Conservation (phyloP, 257 asterid species). For the Solanum chaucha region DNA sequence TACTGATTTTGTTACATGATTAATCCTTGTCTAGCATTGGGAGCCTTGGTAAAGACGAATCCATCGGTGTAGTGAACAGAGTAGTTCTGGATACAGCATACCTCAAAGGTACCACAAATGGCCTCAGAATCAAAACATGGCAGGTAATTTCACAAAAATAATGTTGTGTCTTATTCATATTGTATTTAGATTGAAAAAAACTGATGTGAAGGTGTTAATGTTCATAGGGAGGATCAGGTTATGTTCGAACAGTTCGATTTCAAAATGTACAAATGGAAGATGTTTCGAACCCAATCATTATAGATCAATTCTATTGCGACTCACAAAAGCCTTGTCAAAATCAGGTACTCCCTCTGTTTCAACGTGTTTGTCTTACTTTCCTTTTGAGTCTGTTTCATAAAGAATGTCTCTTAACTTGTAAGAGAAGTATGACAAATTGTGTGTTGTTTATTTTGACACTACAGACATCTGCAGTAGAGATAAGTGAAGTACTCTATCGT, state of each 20-base stretch:
- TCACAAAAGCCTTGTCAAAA: conserved; percentile 64
- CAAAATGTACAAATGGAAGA: conserved; percentile 75
- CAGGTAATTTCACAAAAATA: conserved; percentile 33
- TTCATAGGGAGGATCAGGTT: conserved; percentile 77
- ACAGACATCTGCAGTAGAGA: conserved; percentile 69
- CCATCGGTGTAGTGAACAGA: conserved; percentile 59
- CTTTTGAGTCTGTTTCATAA: neutral
- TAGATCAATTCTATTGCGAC: conserved; percentile 94
- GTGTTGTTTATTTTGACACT: neutral
- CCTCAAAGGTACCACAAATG: conserved; percentile 57
- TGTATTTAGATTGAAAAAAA: neutral
- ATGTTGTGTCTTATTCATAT: neutral
- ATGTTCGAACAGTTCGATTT: conserved; percentile 49
- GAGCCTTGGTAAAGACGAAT: conserved; percentile 86
- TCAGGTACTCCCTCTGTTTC: conserved; percentile 32
- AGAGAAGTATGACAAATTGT: neutral
- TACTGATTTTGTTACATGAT: neutral
- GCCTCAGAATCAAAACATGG: conserved; percentile 93
- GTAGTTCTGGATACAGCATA: conserved; percentile 59
- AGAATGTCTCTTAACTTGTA: too few relatives aligned
- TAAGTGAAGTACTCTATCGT: conserved; percentile 46
- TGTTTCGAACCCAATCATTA: conserved; percentile 78
- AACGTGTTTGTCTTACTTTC: neutral
- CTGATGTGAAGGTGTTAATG: neutral
- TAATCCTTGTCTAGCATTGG: conserved; percentile 54